Evolutionary conservation across 1,139 yeast genomes (phyloP), one percentile per base, ranked within the genome.

Genomic region (Geotrichum europaeum): DNA sequence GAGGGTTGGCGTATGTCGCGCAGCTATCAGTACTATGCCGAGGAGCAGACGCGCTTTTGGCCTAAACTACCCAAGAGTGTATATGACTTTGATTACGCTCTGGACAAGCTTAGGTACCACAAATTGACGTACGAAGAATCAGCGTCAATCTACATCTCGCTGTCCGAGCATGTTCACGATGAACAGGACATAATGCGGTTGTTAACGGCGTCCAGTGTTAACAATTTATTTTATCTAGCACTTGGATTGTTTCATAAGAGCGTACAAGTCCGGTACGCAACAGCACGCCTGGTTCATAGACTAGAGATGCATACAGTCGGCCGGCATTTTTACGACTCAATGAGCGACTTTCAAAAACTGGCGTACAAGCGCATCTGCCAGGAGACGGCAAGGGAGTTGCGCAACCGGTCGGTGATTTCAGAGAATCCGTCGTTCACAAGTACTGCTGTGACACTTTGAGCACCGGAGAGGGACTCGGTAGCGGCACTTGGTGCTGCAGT

Each of bases 161-260:
- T 73, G 43, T 65, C 70, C 57, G 63, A 67, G 15, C 68, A 70
- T 51, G 67, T 73, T 49, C 64, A 64, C 49, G 73, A 69, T 57
- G 69, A 69, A 52, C 71, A 71, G 49, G 76, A 73, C 55, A 65
- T 73, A 58, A 72, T 71, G 60, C 68, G 70, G 57, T 62, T 74
- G 40, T 63, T 75, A 58, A 63, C 71, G 25, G 70, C 73, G 45
- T 61, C 68, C 2, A 64, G 64, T 52, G 58, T 55, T 36, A 64
- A 66, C 32, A 68, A 68, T 56, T 64, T 75, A 56, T 69, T 69
- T 60, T 71, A 69, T 55, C 59, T 75, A 30, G 72, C 73, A 5
- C 63, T 69, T 51, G 78, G 78, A 2, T 64, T 75, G 43, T 73
- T 73, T 61, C 78, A 75, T 63, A 72, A 72, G 15, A 67, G 65